These are phyloP conservation scores for Podila horticola DNA, from an alignment of 192 early-diverging fungal species.

Conservation along the genomic window DNA sequence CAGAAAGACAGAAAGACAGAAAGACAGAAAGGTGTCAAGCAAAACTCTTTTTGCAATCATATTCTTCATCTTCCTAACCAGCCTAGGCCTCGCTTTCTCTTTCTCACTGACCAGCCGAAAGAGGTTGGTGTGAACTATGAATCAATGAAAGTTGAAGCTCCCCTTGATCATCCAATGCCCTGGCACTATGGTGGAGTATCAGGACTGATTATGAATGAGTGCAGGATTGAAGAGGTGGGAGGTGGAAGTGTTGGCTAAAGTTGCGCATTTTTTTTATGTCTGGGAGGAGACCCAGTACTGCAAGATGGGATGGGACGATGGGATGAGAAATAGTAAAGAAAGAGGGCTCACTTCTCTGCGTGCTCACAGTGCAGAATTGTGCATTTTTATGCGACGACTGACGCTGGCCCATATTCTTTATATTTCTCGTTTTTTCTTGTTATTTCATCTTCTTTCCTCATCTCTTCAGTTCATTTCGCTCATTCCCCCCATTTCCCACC, in stretches of 20 bases:
- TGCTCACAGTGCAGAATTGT: background rate
- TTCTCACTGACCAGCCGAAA: background rate
- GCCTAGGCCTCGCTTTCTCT: background rate
- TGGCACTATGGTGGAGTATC: background rate
- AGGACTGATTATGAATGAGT: background rate
- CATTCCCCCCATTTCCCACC: constrained; percentile 4
- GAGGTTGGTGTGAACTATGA: background rate
- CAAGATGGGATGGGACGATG: too few relatives aligned
- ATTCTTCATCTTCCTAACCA: background rate
- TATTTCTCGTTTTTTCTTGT: background rate
- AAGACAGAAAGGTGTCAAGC: too few relatives aligned
- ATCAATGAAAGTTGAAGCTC: background rate
- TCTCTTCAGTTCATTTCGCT: constrained; percentile 1
- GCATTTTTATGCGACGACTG: background rate
- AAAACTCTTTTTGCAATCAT: too few relatives aligned
- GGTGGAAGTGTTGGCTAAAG: background rate
- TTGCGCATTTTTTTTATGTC: background rate
- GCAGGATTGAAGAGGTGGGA: background rate
- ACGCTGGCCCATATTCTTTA: background rate
- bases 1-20: too few relatives aligned
- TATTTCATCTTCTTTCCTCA: background rate
- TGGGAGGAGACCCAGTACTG: too few relatives aligned
- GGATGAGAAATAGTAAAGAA: too few relatives aligned
- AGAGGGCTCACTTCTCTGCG: background rate
- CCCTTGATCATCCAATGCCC: background rate